Evolutionary conservation across 2,329 filamentous ascomycete species (phyloP).

Genomic region (Colletotrichum higginsianum): DNA sequence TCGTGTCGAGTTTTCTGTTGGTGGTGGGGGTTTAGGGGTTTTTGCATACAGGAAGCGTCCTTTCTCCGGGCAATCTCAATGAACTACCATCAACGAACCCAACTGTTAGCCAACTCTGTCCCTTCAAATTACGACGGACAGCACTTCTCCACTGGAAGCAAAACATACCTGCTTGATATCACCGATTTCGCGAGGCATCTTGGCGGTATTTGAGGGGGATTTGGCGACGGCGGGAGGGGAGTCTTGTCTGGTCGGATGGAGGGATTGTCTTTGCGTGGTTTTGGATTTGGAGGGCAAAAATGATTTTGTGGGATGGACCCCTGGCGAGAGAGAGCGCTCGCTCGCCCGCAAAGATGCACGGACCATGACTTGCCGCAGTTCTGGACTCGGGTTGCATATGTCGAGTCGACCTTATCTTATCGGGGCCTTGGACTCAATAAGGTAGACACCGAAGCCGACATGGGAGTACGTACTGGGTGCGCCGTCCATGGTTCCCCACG

Average conservation of each 20-base stretch:
- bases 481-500: not conserved
- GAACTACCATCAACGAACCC: slow-evolving; percentile 74
- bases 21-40: not conserved
- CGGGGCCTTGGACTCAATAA: not conserved
- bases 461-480: slow-evolving; percentile 24
- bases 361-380: slow-evolving; percentile 12
- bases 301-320: slow-evolving; percentile 44
- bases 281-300: slow-evolving; percentile 43
- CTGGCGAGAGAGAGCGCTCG: slow-evolving; percentile 21
- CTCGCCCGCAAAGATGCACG: slow-evolving; percentile 29
- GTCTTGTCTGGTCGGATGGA: slow-evolving; percentile 31
- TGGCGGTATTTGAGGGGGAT: slow-evolving; percentile 66
- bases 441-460: no score
- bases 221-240: slow-evolving; percentile 41
- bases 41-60: slow-evolving; percentile 95
- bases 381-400: not conserved
- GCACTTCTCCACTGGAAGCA: slow-evolving; percentile 17
- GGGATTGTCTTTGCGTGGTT: slow-evolving; percentile 33
- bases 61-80: slow-evolving; percentile 99
- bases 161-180: slow-evolving; percentile 89
- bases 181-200: slow-evolving; percentile 97
- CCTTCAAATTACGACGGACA: not conserved
- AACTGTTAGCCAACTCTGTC: slow-evolving; percentile 47
- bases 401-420: slow-evolving; percentile 28
- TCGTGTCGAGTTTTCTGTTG: not conserved